Base-by-base conservation (phyloP, 1,139 yeast species). In the Zygosaccharomyces sapae region DNA sequence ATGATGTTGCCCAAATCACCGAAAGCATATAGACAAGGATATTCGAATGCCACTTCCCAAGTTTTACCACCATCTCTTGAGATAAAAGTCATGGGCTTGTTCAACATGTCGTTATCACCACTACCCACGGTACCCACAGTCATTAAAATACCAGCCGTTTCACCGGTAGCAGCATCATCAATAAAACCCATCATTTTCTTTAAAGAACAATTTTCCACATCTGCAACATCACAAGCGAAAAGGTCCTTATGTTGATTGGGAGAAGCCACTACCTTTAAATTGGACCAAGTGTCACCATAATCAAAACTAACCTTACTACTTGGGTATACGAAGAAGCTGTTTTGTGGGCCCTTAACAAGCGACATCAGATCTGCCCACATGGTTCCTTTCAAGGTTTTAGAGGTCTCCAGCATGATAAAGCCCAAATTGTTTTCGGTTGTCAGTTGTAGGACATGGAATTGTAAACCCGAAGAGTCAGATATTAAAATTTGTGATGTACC, bases 1-100 rank as follows among this genome's bases (percentile, higher is more conserved):
- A 87, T 75, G 4, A 87, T 65, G 62, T 87, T 87, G 43, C 96
- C 97, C 49, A 79, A 78, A 65, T 88, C 95, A 46, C 94, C 96
- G 68, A 81, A 83, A 0, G 83, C 73, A 55, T 77, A 81, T 4
- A 73, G 59, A 39, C 80, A 72, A 1, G 89, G 80, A 35, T 72
- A 76, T 35, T 79, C 78, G 22, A 81, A 59, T 0, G 81, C 77
- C 48, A 71, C 63, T 35, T 66, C 66, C 96, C 96, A 89, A 0
- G 82, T 69, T 5, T 74, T 65, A 19, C 96, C 96, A 33, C 89
- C 92, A 66, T 88, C 88, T 52, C 86, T 74, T 0, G 95, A 86
- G 4, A 86, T 61, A 63, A 74, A 87, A 1, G 89, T 81, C 20
- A 43, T 45, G 8, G 46, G 41, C 3, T 70, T 60, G 0, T 58